Conservation (phyloP, 1,284 basidiomycete genomes). For the Papiliotrema terrestris region DNA sequence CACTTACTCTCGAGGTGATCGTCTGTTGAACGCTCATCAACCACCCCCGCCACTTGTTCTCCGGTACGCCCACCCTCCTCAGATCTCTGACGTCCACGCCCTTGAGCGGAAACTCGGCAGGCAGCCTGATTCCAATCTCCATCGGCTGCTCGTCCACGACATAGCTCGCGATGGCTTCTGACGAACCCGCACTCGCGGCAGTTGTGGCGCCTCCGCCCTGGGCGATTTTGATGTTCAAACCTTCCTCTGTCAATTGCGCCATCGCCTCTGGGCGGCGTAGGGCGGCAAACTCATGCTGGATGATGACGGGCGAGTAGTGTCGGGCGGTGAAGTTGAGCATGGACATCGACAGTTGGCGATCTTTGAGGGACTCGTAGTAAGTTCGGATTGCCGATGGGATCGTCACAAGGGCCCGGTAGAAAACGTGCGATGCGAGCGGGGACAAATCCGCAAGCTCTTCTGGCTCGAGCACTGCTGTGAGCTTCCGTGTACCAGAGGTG, state of each 20-base stretch:
- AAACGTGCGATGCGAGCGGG: constrained; percentile 81
- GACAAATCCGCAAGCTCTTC: constrained; percentile 55
- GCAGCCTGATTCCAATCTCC: constrained; percentile 84
- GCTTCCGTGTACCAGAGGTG: neutral
- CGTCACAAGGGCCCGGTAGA: constrained; percentile 75
- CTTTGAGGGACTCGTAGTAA: constrained; percentile 85
- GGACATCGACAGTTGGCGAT: constrained; percentile 74
- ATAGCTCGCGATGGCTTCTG: constrained; percentile 58
- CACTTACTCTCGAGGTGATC: constrained; percentile 73
- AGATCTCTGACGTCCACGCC: constrained; percentile 83
- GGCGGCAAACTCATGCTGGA: constrained; percentile 73
- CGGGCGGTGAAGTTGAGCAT: constrained; percentile 75
- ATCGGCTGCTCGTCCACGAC: constrained; percentile 90
- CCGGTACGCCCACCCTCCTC: constrained; percentile 80
- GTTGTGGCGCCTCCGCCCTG: constrained; percentile 67
- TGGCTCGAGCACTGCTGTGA: constrained; percentile 57
- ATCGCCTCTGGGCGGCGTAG: constrained; percentile 64
- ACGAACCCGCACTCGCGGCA: constrained; percentile 51
- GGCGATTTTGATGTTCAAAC: constrained; percentile 72
- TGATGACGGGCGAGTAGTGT: constrained; percentile 88
- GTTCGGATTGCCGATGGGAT: constrained; percentile 77
- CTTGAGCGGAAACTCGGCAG: constrained; percentile 85
- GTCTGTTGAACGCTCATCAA: constrained; percentile 88
- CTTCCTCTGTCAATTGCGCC: constrained; percentile 72
- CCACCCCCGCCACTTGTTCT: constrained; percentile 91